A percentile compares a stretch with the other conserved stretches of the same genome.
Conservation (phyloP, 2,329 filamentous ascomycete species). For the Claviceps sp. region DNA sequence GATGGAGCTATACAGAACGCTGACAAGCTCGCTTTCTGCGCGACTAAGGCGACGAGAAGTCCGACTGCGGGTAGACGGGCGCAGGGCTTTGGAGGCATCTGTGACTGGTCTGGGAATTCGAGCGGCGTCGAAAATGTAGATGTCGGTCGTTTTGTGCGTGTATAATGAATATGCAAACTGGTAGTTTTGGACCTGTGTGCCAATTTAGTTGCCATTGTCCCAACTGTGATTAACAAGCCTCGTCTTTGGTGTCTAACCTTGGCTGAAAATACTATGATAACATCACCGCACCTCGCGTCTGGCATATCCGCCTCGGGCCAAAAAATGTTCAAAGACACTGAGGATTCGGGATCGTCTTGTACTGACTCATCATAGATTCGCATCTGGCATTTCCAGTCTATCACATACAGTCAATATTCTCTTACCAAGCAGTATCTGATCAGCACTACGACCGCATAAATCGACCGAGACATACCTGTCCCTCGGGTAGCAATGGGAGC, state of each 20-base stretch:
- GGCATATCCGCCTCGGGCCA: constrained; percentile 36
- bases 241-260: constrained; percentile 28
- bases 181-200: constrained; percentile 27
- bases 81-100: constrained; percentile 21
- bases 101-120: constrained; percentile 21
- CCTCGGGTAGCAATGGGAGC: constrained; percentile 36
- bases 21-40: constrained; percentile 30
- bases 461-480: constrained; percentile 28
- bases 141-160: constrained; percentile 25
- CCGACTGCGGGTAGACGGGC: constrained; percentile 7
- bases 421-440: background rate
- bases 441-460: background rate
- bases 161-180: constrained; percentile 27
- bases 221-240: background rate
- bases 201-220: constrained; percentile 1
- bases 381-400: constrained; percentile 49
- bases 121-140: constrained; percentile 29
- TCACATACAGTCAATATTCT: constrained; percentile 2
- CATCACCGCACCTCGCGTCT: constrained; percentile 25
- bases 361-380: constrained; percentile 46
- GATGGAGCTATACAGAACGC: constrained; percentile 31
- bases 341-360: constrained; percentile 25
- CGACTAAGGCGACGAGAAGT: constrained; percentile 10
- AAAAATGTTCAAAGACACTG: constrained; percentile 47
- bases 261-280: constrained; percentile 33